These are phyloP conservation scores for Kodamaea fungicola DNA, from an alignment of 1,139 yeast genomes.

Conservation along the genomic window DNA sequence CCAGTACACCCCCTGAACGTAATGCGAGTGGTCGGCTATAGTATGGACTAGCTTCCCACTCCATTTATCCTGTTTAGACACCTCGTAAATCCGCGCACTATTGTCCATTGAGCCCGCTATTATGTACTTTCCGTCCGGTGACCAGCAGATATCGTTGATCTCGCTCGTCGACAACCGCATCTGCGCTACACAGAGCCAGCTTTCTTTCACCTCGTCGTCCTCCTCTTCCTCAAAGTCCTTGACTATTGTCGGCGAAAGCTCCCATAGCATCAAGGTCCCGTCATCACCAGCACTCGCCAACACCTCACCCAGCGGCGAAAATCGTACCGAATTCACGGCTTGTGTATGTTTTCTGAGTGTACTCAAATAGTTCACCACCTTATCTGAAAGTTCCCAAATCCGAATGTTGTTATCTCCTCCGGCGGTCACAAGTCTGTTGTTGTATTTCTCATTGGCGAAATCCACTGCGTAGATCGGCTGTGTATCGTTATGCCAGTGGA, in stretches of 20 bases:
- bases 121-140: constrained; percentile 71
- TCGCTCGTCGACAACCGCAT: constrained; percentile 67
- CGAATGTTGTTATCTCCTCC: constrained; percentile 94
- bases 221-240: constrained; percentile 57
- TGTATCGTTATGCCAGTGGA: constrained; percentile 80
- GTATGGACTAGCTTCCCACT: constrained; percentile 61
- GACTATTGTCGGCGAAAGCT: constrained; percentile 48
- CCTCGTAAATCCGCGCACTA: constrained; percentile 64
- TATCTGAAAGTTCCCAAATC: constrained; percentile 43
- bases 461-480: constrained; percentile 82
- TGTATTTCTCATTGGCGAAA: constrained; percentile 54
- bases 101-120: constrained; percentile 95
- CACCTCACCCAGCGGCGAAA: constrained; percentile 60
- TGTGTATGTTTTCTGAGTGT: constrained; percentile 87
- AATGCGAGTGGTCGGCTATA: constrained; percentile 74
- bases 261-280: constrained; percentile 84
- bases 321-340: constrained; percentile 89
- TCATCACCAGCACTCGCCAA: constrained; percentile 95
- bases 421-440: constrained; percentile 68
- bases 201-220: constrained; percentile 58
- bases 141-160: constrained; percentile 89
- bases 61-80: constrained; percentile 16
- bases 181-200: constrained; percentile 61
- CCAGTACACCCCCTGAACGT: constrained; percentile 95
- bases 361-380: constrained; percentile 58